Evolutionary conservation across 2,329 filamentous ascomycete species (phyloP).

Genomic region (Cladophialophora chaetospira): DNA sequence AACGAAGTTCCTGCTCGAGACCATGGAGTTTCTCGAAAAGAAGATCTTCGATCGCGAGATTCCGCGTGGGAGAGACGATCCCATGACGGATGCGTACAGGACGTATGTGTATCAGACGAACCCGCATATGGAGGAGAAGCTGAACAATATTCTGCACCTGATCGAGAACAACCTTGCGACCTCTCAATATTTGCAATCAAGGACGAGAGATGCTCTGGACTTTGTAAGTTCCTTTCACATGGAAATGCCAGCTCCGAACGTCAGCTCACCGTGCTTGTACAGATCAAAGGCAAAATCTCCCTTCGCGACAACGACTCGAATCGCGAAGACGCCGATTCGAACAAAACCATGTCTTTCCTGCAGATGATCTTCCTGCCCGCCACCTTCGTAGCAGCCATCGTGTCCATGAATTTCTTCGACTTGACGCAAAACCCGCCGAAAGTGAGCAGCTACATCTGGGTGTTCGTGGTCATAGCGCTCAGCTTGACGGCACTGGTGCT

Average conservation of each 20-base stretch:
- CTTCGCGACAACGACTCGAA: slow-evolving; percentile 11
- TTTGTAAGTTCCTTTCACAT: slow-evolving; percentile 6
- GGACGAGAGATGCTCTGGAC: slow-evolving; percentile 19
- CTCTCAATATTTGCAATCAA: slow-evolving; percentile 13
- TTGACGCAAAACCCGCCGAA: slow-evolving; percentile 3
- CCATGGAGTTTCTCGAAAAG: slow-evolving; percentile 17
- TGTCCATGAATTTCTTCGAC: slow-evolving; percentile 19
- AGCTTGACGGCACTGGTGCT: slow-evolving; percentile 7
- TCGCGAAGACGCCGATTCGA: slow-evolving; percentile 19
- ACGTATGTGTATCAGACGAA: slow-evolving; percentile 15
- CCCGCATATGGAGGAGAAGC: slow-evolving; percentile 22
- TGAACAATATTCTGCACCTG: slow-evolving; percentile 17
- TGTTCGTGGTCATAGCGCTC: slow-evolving; percentile 18
- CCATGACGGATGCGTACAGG: slow-evolving; percentile 3
- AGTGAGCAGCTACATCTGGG: slow-evolving; percentile 15
- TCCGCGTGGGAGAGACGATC: not conserved
- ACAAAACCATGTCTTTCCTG: slow-evolving; percentile 21
- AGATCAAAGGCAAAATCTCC: slow-evolving; percentile 19
- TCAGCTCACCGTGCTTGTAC: not conserved
- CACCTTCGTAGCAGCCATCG: slow-evolving; percentile 20
- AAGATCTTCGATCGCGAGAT: slow-evolving; percentile 12
- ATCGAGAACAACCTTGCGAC: slow-evolving; percentile 20
- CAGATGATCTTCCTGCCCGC: slow-evolving; percentile 19
- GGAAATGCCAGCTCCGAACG: not conserved
- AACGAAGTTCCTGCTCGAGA: slow-evolving; percentile 19